Percentiles rank a stretch among this genome's conserved stretches.
Conservation (phyloP, 139 green algal genomes). For the Tetraselmis chui region DNA sequence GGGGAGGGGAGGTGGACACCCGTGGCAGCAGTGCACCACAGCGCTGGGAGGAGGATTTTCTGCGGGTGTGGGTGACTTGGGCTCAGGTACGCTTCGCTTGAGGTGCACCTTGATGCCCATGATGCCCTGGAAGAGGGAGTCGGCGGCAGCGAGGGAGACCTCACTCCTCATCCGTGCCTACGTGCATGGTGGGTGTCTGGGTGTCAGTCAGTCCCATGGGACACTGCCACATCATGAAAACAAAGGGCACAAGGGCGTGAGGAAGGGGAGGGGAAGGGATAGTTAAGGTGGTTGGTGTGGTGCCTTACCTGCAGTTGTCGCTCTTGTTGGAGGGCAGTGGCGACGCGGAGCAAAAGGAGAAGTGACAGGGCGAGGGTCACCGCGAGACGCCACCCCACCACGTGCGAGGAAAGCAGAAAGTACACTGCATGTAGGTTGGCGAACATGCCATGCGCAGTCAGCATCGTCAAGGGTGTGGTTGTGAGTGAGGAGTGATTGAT, state of each 20-base stretch:
- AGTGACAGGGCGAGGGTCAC: background rate
- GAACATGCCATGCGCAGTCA: background rate
- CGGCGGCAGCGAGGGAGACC: background rate
- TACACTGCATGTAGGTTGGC: too few species aligned
- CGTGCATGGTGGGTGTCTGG: background rate
- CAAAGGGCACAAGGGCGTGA: background rate
- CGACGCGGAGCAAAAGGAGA: background rate
- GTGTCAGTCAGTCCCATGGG: background rate
- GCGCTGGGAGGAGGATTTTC: background rate
- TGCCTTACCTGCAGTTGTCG: background rate
- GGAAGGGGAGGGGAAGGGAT: background rate
- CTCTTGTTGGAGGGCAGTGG: background rate
- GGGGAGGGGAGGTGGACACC: too few species aligned
- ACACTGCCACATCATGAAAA: background rate
- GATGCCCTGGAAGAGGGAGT: background rate
- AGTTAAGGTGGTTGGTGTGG: background rate
- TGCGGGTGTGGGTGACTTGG: background rate
- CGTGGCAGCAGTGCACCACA: background rate
- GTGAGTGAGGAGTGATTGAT: too few species aligned
- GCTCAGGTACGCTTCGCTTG: background rate
- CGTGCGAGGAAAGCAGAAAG: background rate
- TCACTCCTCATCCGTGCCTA: background rate
- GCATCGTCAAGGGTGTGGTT: background rate
- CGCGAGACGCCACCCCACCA: background rate
- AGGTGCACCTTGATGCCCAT: background rate